Base-by-base conservation (phyloP, 805 yeast species). In the Wickerhamomyces tratensis region DNA sequence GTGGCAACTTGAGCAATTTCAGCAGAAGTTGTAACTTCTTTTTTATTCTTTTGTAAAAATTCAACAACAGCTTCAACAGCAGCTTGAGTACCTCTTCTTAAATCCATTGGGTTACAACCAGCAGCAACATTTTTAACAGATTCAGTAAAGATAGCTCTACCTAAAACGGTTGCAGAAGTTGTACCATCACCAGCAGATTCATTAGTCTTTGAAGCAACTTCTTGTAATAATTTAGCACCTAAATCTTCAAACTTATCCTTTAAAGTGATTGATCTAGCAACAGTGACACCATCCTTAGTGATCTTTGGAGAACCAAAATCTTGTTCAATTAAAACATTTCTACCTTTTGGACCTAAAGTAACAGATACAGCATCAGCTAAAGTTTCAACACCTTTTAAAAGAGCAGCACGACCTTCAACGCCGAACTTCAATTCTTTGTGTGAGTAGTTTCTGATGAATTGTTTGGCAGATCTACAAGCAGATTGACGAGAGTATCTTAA, bases 121-220 rank as follows among this genome's bases (percentile, higher is more conserved):
- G 98, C 96, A 48, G 98, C 97, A 38, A 93, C 98, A 59, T 87
- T 87, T 75, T 87, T 88, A 47, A 91, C 95, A 30, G 94, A 78
- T 68, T 93, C 97, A 46, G 95, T 82, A 72, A 91, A 86, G 54
- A 91, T 91, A 45, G 96, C 83, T 66, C 95, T 85, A 53, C 97
- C 98, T 54, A 91, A 74, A 43, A 91, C 95, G 39, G 98, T 93
- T 54, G 98, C 97, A 38, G 95, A 83, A 35, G 98, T 91, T 50
- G 98, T 91, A 67, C 98, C 98, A 59, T 91, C 98, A 69, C 98
- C 98, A 47, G 98, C 97, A 55, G 84, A 76, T 67, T 91, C 96
- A 66, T 93, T 93, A 57, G 98, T 89, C 77, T 86, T 91, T 54
- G 94, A 80, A 37, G 98, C 96, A 46, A 93, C 97, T 63, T 93